Evolutionary conservation across 257 asterid genomes (phyloP).

Genomic region (Gardenia jasminoides): DNA sequence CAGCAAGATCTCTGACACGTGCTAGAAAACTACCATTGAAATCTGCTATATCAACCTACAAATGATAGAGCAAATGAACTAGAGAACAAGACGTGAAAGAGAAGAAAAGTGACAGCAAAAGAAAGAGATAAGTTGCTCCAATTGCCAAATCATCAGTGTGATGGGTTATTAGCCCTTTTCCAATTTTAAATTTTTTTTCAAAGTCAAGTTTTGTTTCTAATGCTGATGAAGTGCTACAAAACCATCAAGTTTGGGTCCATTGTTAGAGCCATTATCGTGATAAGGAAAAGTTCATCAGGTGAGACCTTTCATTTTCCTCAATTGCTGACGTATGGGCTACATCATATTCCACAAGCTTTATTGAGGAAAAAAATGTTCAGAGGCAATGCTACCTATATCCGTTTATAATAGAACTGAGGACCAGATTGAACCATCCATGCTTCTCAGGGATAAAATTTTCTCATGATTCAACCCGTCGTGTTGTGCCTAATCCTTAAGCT

Average conservation of each 20-base stretch:
- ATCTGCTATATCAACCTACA: constrained; percentile 95
- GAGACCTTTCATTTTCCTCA: background rate
- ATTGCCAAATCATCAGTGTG: background rate
- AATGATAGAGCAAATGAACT: background rate
- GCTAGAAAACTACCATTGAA: constrained; percentile 92
- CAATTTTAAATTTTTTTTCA: background rate
- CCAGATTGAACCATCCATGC: background rate
- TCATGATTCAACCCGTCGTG: background rate
- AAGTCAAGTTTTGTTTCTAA: background rate
- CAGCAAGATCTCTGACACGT: constrained; percentile 84
- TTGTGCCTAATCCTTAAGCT: background rate
- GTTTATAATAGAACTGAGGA: background rate
- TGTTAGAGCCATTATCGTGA: background rate
- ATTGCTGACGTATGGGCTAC: background rate
- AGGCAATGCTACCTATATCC: background rate
- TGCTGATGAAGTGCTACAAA: background rate
- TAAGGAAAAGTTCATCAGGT: background rate
- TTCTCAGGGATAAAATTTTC: background rate
- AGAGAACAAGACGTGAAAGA: background rate
- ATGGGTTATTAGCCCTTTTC: background rate
- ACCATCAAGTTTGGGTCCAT: background rate
- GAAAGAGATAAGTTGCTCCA: background rate
- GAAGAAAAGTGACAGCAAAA: background rate
- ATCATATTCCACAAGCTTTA: background rate
- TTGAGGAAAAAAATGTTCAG: background rate